Evolutionary conservation across 192 early-diverging fungal species (phyloP).

Genomic region (Endogone sp.): DNA sequence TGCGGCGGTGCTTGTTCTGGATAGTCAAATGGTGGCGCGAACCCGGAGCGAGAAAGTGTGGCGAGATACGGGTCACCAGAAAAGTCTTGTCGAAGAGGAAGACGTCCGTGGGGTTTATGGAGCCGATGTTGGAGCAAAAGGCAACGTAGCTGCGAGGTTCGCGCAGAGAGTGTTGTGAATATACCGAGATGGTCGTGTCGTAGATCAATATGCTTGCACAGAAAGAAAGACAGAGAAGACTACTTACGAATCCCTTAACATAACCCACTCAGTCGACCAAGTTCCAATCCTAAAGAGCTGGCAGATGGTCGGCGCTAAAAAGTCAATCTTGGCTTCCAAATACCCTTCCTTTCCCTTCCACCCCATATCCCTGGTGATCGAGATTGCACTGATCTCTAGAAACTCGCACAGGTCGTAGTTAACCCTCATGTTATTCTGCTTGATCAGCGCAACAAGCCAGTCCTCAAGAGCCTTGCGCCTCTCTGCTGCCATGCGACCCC

Average conservation of each 20-base stretch:
- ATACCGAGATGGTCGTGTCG: not conserved
- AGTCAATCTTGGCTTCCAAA: constrained; percentile 58
- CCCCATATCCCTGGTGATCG: constrained; percentile 71
- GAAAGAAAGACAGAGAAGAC: not conserved
- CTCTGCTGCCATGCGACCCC: constrained; percentile 38
- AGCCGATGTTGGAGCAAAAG: constrained; percentile 41
- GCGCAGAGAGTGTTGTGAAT: not conserved
- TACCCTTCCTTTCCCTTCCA: constrained; percentile 86
- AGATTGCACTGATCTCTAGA: constrained; percentile 67
- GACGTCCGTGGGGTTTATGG: constrained; percentile 38
- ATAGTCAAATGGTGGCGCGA: constrained; percentile 53
- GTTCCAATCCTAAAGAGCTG: constrained; percentile 5
- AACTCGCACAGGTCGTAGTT: constrained; percentile 75
- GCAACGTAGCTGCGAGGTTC: constrained; percentile 43
- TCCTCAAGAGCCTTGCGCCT: constrained; percentile 53
- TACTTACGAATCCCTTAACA: constrained; percentile 68
- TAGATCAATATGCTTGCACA: not conserved
- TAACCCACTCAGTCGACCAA: constrained; percentile 68
- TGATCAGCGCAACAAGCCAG: constrained; percentile 57
- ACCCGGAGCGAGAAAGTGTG: constrained; percentile 21
- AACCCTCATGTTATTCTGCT: constrained; percentile 53
- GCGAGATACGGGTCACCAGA: constrained; percentile 5
- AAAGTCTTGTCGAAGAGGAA: constrained; percentile 49
- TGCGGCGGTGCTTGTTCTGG: constrained; percentile 52
- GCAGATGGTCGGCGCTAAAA: constrained; percentile 6